Percentiles rank a stretch among this genome's conserved stretches.
phyloP scores from a whole-genome alignment of 257 asterid genomes.

The Solanum arcanum region DNA sequence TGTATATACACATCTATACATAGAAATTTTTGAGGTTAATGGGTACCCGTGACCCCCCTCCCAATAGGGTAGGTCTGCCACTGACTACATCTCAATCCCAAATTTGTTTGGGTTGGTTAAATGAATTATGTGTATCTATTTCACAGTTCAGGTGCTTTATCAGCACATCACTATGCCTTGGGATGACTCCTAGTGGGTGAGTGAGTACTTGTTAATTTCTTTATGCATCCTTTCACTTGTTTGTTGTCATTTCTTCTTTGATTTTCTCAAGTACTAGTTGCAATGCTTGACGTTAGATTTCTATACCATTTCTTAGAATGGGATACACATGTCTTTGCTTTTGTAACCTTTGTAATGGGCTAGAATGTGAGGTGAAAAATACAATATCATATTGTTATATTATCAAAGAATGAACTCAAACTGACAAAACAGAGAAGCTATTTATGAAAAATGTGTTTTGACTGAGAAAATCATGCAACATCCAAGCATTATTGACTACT shows the following conservation, averaged over 20 bases:
- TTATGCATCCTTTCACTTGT: background rate
- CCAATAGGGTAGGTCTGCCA: background rate
- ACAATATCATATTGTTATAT: background rate
- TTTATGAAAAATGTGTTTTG: background rate
- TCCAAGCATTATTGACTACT: background rate
- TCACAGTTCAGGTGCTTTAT: background rate
- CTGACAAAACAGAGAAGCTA: background rate
- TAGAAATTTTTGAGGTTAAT: background rate
- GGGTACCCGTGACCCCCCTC: background rate
- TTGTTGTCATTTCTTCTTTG: background rate
- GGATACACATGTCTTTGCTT: background rate
- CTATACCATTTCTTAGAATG: background rate
- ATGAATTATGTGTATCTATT: background rate
- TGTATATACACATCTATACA: background rate
- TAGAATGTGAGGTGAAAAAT: background rate
- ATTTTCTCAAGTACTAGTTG: background rate
- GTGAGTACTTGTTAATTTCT: background rate
- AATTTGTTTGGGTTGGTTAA: background rate
- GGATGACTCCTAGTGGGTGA: background rate
- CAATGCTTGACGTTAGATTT: background rate
- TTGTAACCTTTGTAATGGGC: background rate
- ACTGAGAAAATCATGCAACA: background rate
- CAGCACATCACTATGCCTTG: background rate
- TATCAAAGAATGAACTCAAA: background rate
- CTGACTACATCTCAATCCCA: background rate